Percentiles rank a stretch among this genome's conserved stretches.
Conservation (phyloP, 2,329 filamentous ascomycete genomes). For the Alternaria ventricosa region DNA sequence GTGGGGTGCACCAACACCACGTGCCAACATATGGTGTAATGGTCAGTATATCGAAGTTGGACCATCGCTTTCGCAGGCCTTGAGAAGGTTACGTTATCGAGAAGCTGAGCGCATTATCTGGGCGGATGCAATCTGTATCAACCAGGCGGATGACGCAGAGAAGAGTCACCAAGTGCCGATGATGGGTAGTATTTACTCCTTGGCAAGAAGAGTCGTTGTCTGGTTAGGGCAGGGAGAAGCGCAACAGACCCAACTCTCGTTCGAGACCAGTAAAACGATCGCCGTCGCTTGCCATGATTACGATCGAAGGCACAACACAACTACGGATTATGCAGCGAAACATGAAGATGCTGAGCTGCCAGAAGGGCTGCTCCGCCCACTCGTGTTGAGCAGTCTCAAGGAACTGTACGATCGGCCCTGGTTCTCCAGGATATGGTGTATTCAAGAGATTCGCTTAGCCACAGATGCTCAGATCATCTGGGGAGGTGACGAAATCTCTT, state of each 20-base stretch:
- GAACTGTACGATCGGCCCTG: conserved; percentile 3
- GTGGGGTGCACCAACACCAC: conserved; percentile 1
- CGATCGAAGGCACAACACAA: not conserved
- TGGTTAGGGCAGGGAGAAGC: conserved; percentile 13
- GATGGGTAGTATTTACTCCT: conserved; percentile 18
- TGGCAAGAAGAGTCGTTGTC: conserved; percentile 17
- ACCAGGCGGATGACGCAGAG: conserved; percentile 15
- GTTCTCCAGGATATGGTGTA: conserved; percentile 15
- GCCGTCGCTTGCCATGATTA: not conserved
- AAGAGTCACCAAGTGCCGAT: conserved; percentile 16
- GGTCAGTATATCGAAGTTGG: not conserved
- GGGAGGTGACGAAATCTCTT: conserved; percentile 2
- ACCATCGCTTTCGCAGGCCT: not conserved
- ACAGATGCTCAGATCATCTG: conserved; percentile 1
- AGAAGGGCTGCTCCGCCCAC: not conserved
- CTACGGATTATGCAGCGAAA: not conserved
- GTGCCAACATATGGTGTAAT: not conserved
- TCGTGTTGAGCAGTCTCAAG: not conserved
- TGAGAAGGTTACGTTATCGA: conserved; percentile 1
- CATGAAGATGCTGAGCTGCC: not conserved
- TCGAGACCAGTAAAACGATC: not conserved
- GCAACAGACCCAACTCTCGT: not conserved
- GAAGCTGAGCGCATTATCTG: conserved; percentile 6
- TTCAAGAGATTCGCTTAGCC: conserved; percentile 13
- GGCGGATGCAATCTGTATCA: conserved; percentile 22